Base-by-base conservation (phyloP, 2,329 filamentous ascomycete genomes). In the Graphilbum sp. region DNA sequence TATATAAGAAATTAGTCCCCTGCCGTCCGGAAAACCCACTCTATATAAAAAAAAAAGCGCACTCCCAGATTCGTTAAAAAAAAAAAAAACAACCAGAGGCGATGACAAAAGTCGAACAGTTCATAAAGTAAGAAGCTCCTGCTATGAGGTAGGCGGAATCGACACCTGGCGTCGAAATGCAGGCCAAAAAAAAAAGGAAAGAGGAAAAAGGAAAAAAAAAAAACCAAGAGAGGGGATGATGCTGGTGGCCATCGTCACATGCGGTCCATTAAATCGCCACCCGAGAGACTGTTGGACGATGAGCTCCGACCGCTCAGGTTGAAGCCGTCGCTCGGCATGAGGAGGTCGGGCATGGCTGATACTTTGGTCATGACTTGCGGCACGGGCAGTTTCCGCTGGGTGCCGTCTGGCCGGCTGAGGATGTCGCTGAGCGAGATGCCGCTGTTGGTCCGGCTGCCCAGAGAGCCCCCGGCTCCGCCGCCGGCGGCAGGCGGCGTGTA, bases 391-490 rank as follows among this genome's bases (percentile, higher is more conserved):
- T 96, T 96, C 49, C 88, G 69, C 60, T 90, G 83, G 19, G 81
- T 79, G 29, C 85, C 85, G 46, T 95, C 87, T 2, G 85, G 72
- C 48, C 80, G 79, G 52, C 80, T 85, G 63, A 96, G 90, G 52
- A 96, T 96, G 55, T 96, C 88, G 42, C 78, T 82, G 49, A 96
- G 78, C 30, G 84, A 81, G 41, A 92, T 72, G 31, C 86, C 86
- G 40, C 67, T 72, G 48, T 70, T 63, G 39, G 66, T 62, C 41
- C 59, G 60, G 30, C 30, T n/a, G 16, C n/a, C 30, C 8, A 16
- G n/a, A 13, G 5, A 5, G n/a, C 30, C 30, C 11, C 30, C 30
- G 5, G n/a, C 6, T 4, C n/a, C 16, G n/a, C 30, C 30, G 30
- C 30, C 30, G 5, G n/a, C 6, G 6, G 8, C 67, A 46, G 67